A percentile compares a stretch with the other conserved stretches of the same genome.
phyloP scores from a whole-genome alignment of 345 rosid genomes.

The Salix udensis region DNA sequence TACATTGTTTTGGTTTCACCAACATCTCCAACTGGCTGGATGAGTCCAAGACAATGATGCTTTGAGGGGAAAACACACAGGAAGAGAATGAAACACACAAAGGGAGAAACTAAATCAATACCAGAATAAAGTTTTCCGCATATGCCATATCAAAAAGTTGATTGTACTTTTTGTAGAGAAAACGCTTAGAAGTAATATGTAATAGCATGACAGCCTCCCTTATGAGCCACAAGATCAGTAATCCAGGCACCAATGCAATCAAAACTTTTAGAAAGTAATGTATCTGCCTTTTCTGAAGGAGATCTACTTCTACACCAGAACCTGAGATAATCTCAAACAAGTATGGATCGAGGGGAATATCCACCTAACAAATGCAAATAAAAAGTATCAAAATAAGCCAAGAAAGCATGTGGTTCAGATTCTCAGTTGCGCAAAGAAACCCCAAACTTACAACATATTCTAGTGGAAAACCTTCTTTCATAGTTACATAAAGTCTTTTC shows the following conservation, averaged over 20 bases:
- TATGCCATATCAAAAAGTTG: conserved; percentile 89
- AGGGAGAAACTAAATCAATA: conserved; percentile 30
- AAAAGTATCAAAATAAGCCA: conserved; percentile 19
- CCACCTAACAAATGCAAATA: conserved; percentile 50
- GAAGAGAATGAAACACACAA: background rate
- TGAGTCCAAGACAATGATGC: conserved; percentile 18
- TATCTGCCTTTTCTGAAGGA: conserved; percentile 84
- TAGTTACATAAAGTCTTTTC: conserved; percentile 76
- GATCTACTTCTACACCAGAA: conserved; percentile 92
- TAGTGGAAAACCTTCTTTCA: conserved; percentile 94
- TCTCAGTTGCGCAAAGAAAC: conserved; percentile 10
- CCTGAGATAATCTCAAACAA: conserved; percentile 77
- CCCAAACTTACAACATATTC: conserved; percentile 76
- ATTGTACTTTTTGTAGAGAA: conserved; percentile 79
- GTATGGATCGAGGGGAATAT: conserved; percentile 89
- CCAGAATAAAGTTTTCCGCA: conserved; percentile 90
- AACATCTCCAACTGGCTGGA: conserved; percentile 89
- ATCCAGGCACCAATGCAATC: conserved; percentile 73
- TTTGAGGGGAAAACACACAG: conserved; percentile 15
- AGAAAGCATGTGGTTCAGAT: conserved; percentile 11
- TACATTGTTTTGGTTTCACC: conserved; percentile 84
- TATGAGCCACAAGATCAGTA: conserved; percentile 74
- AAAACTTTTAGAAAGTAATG: conserved; percentile 87
- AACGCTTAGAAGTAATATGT: conserved; percentile 68
- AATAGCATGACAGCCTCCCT: conserved; percentile 81